Evolutionary conservation across 164 flowering plant genomes (phyloP).

Genomic region (Amborella trichopoda): DNA sequence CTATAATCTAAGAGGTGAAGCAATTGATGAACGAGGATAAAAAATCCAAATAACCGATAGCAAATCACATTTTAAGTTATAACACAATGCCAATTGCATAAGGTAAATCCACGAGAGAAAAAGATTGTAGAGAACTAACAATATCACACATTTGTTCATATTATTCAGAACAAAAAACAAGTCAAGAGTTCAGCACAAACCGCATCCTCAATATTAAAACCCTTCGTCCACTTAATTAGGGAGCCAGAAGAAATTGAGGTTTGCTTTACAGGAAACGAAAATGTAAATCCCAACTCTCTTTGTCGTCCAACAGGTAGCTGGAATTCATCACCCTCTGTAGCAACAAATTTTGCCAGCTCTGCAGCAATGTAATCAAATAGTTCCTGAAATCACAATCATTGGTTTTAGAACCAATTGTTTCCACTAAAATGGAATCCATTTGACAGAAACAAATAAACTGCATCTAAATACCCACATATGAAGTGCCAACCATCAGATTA

Average conservation of each 20-base stretch:
- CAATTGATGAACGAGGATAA: too few species aligned
- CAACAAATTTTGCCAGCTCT: constrained; percentile 75
- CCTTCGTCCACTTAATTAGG: constrained; percentile 91
- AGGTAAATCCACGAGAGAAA: too few species aligned
- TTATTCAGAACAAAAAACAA: too few species aligned
- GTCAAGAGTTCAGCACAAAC: constrained; percentile 27
- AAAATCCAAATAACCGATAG: too few species aligned
- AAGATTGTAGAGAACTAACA: too few species aligned
- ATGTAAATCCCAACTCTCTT: constrained; percentile 94
- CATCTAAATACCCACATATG: constrained; percentile 42
- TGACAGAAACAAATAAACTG: background rate
- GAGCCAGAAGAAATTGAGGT: constrained; percentile 64
- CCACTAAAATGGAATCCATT: background rate
- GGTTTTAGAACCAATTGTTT: background rate
- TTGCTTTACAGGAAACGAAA: constrained; percentile 92
- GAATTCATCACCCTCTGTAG: constrained; percentile 53
- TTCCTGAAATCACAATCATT: constrained; percentile 37
- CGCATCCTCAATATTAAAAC: constrained; percentile 74
- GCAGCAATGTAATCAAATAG: constrained; percentile 76
- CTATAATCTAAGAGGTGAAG: too few species aligned
- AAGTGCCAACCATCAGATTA: constrained; percentile 67
- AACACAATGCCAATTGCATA: too few species aligned
- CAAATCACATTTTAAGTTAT: too few species aligned
- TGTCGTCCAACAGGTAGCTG: constrained; percentile 52
- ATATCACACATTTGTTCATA: too few species aligned